Base-by-base conservation (phyloP, 106 monocot species). In the Cymbidium sinense region DNA sequence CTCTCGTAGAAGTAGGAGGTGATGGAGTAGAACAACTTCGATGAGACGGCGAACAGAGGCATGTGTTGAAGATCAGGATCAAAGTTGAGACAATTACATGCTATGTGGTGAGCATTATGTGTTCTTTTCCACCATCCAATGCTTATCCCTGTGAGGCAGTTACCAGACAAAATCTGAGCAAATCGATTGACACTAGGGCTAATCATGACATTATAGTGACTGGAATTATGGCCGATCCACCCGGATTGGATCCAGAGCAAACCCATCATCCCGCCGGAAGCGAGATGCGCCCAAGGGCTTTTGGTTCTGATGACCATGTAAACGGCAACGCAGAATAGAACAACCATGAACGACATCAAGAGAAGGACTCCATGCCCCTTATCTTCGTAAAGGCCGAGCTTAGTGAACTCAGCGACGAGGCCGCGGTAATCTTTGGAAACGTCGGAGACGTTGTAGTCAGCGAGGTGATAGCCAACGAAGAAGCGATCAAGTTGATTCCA, bases 101-200 rank as follows among this genome's bases (percentile, higher is more conserved):
- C 89, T 12, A 92, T 85, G 85, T 92, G 92, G 75, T 92, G 92
- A 37, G 89, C 89, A 51, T 83, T 92, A 79, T 92, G 92, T 87
- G 83, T 92, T 23, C 85, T 35, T 81, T 87, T 92, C 92, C 92
- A 92, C 92, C 92, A 92, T 5, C 34, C 85, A 10, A 91, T 91
- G 82, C 91, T 86, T 50, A 91, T 77, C 4, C 91, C 91, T 9
- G 83, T 50, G 41, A 91, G 52, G 71, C 87, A 88, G 51, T 91
- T 91, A 15, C 91, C 91, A 0, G 84, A 33, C 10, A 89, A 12
- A 54, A 84, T 51, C 34, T 89, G 83, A 3, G 50, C 77, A 4
- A 89, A 10, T 0, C 86, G 47, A 70, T 79, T 84, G 28, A 76
- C 31, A 17, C 70, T 9, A 2, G 43, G 47, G n/a, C 55, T 75